phyloP scores from a whole-genome alignment of 805 yeast species.

The Candida dendrica region DNA sequence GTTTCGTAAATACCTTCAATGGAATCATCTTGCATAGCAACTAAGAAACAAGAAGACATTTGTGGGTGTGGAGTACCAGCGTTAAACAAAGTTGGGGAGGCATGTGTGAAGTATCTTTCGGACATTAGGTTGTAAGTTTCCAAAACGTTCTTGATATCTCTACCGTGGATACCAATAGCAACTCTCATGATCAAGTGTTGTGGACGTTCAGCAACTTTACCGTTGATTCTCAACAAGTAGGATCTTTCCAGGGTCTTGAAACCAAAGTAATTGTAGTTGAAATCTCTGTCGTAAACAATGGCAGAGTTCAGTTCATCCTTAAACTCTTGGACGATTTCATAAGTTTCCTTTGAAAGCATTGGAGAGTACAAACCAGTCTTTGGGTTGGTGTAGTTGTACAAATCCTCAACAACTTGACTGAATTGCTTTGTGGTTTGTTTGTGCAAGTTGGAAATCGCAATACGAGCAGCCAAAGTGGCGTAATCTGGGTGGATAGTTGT shows the following conservation, averaged over 20 bases:
- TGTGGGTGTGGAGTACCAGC: constrained; percentile 84
- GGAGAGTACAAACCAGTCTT: constrained; percentile 53
- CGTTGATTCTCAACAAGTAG: constrained; percentile 61
- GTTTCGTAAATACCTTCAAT: constrained; percentile 93
- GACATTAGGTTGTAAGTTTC: constrained; percentile 91
- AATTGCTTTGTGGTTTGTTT: constrained; percentile 88
- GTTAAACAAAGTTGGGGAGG: constrained; percentile 91
- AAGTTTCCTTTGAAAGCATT: constrained; percentile 61
- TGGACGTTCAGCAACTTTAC: constrained; percentile 79
- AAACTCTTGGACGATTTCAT: constrained; percentile 54
- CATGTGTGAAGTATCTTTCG: constrained; percentile 80
- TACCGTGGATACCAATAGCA: constrained; percentile 82
- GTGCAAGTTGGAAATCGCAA: constrained; percentile 90
- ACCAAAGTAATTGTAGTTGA: constrained; percentile 76
- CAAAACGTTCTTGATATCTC: constrained; percentile 51
- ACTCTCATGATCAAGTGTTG: constrained; percentile 89
- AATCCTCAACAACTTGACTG: constrained; percentile 65
- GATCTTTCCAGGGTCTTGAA: constrained; percentile 88
- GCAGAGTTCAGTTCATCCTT: constrained; percentile 66
- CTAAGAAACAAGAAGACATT: constrained; percentile 86
- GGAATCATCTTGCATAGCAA: constrained; percentile 90
- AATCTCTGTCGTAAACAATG: constrained; percentile 72
- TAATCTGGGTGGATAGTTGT: constrained; percentile 98
- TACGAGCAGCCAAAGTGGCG: constrained; percentile 90
- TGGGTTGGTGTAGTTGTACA: constrained; percentile 77